These are phyloP conservation scores for Arabidopsis lyrata DNA, from an alignment of 441 rosid genomes.

Conservation along the genomic window DNA sequence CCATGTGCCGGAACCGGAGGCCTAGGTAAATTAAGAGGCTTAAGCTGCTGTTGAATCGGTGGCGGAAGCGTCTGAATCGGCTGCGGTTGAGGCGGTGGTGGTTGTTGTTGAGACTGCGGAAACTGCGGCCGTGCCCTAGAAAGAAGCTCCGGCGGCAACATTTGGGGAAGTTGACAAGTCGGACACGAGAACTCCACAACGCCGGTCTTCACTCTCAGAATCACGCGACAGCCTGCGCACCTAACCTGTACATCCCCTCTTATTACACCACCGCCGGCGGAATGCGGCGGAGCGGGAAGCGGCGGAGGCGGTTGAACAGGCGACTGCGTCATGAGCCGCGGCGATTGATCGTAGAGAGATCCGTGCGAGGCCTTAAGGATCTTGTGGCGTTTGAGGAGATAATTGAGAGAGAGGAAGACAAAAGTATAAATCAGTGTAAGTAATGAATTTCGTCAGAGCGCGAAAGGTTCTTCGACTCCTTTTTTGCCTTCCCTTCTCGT, in stretches of 20 bases:
- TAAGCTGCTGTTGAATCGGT: slow-evolving; percentile 40
- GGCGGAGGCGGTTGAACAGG: slow-evolving; percentile 57
- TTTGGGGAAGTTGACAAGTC: slow-evolving; percentile 87
- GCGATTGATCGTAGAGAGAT: slow-evolving; percentile 18
- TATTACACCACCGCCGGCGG: slow-evolving; percentile 37
- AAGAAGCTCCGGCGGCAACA: slow-evolving; percentile 96
- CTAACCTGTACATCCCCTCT: slow-evolving; percentile 81
- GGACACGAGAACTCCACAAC: slow-evolving; percentile 85
- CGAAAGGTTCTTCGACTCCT: slow-evolving; percentile 47
- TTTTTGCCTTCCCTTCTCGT: slow-evolving; percentile 33
- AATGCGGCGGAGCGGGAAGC: slow-evolving; percentile 57
- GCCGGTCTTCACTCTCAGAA: slow-evolving; percentile 76
- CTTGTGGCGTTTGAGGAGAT: slow-evolving; percentile 26
- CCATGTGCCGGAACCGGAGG: slow-evolving; percentile 86
- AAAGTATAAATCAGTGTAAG: slow-evolving; percentile 37
- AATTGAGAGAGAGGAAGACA: slow-evolving; percentile 34
- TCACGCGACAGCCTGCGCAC: slow-evolving; percentile 94
- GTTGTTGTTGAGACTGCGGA: slow-evolving; percentile 38
- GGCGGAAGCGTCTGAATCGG: slow-evolving; percentile 42
- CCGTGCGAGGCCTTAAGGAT: slow-evolving; percentile 17
- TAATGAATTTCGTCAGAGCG: slow-evolving; percentile 48
- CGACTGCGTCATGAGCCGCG: slow-evolving; percentile 44
- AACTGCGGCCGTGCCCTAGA: slow-evolving; percentile 51
- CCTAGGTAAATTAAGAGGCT: slow-evolving; percentile 41
- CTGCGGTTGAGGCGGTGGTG: slow-evolving; percentile 34